Conservation (phyloP, 148 eudicot genomes). For the Rhododendron williamsianum region DNA sequence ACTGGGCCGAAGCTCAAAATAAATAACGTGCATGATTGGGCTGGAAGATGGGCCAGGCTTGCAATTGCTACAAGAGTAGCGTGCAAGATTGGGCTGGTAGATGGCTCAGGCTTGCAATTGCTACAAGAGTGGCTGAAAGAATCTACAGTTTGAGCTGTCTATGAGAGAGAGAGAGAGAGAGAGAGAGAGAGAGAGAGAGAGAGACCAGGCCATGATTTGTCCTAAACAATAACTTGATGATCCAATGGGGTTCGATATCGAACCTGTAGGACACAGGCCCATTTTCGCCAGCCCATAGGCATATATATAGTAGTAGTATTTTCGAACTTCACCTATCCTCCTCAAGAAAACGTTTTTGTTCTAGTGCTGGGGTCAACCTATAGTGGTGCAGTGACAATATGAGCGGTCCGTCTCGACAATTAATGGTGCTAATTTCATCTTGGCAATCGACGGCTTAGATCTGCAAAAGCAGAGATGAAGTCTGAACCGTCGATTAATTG, state of each 20-base stretch:
- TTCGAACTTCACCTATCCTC: background rate
- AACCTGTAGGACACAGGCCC: background rate
- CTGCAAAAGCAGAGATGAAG: background rate
- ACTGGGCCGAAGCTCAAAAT: background rate
- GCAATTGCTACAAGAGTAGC: background rate
- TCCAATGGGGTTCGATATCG: background rate
- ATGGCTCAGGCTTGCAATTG: background rate
- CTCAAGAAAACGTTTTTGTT: background rate
- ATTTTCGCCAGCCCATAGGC: background rate
- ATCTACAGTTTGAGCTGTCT: background rate
- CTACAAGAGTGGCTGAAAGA: background rate
- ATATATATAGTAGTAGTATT: too few relatives aligned
- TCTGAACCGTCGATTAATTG: too few relatives aligned
- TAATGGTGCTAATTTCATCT: background rate
- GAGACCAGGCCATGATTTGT: background rate
- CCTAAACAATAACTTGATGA: background rate
- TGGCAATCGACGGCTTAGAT: too few relatives aligned
- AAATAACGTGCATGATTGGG: background rate
- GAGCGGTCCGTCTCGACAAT: background rate
- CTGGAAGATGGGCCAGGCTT: background rate
- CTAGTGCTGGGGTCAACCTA: background rate
- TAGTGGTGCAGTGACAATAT: background rate
- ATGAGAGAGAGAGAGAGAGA: too few relatives aligned
- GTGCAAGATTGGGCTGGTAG: background rate
- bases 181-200: background rate